phyloP scores from a whole-genome alignment of 225 moss, liverwort and hornwort species.

The Pleurozium schreberi region DNA sequence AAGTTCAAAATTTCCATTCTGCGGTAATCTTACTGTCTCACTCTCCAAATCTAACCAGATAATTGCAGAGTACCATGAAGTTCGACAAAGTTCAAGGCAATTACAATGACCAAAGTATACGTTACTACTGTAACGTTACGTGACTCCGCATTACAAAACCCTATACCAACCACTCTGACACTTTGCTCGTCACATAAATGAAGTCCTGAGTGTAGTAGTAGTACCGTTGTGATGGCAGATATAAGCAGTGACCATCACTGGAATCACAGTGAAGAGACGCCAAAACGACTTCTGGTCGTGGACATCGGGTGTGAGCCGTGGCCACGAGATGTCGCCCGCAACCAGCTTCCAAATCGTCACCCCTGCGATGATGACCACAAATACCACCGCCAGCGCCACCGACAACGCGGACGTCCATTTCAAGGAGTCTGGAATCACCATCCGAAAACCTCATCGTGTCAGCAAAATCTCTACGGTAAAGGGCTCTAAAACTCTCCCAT shows the following conservation, averaged over 20 bases:
- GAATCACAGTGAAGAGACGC: slow-evolving; percentile 82
- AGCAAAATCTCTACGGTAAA: not conserved
- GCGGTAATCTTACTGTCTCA: not conserved
- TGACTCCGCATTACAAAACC: not conserved
- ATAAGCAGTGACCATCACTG: slow-evolving; percentile 87
- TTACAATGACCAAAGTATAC: not conserved
- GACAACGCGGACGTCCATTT: slow-evolving; percentile 80
- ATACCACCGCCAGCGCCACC: slow-evolving; percentile 77
- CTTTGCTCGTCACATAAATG: not conserved
- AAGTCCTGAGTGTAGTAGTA: not conserved
- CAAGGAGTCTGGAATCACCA: slow-evolving; percentile 10
- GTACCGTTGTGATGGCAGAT: slow-evolving; percentile 89
- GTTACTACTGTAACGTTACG: not conserved
- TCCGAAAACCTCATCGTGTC: not conserved
- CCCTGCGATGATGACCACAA: slow-evolving; percentile 53
- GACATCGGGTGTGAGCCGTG: slow-evolving; percentile 57
- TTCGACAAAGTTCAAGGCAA: not conserved
- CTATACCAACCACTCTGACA: not conserved
- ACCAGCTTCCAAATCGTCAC: slow-evolving; percentile 57
- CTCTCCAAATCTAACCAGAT: not conserved
- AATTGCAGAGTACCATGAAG: not conserved
- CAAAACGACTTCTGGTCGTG: slow-evolving; percentile 57
- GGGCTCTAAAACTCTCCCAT: not conserved
- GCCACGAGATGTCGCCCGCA: slow-evolving; percentile 50
- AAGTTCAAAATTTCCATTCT: not conserved